phyloP scores from a whole-genome alignment of 768 basidiomycete genomes.

The Mrakia gelida region DNA sequence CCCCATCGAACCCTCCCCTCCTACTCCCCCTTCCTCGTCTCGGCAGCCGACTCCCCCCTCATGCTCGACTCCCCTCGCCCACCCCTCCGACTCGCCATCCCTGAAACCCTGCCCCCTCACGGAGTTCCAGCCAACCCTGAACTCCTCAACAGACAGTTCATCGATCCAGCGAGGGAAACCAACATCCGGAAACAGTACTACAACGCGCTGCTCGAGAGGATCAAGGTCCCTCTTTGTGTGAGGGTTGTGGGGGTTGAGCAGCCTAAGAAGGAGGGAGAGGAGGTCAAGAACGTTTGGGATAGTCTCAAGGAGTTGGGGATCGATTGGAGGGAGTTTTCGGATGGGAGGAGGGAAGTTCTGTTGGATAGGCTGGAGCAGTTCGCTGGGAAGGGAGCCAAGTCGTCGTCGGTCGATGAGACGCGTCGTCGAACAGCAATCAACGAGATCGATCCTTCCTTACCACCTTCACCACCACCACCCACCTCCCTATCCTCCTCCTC shows the following conservation, averaged over 20 bases:
- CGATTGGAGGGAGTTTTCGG: not conserved
- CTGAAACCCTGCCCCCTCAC: slow-evolving; percentile 4
- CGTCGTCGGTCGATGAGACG: not conserved
- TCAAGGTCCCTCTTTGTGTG: not conserved
- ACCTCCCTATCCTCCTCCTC: not conserved
- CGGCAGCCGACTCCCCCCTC: not conserved
- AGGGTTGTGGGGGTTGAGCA: slow-evolving; percentile 9
- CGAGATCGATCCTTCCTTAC: not conserved
- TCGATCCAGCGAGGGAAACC: slow-evolving; percentile 10
- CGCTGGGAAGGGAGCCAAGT: slow-evolving; percentile 6
- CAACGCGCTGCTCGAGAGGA: not conserved
- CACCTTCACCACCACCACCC: not conserved
- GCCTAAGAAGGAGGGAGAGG: not conserved
- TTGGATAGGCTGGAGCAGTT: slow-evolving; percentile 7
- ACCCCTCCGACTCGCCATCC: slow-evolving; percentile 12
- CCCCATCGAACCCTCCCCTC: not conserved
- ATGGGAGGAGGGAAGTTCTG: slow-evolving; percentile 13
- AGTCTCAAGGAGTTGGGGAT: slow-evolving; percentile 2
- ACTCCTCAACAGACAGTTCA: slow-evolving; percentile 2
- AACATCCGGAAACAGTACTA: slow-evolving; percentile 15
- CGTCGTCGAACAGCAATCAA: slow-evolving; percentile 1
- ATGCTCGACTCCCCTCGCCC: not conserved
- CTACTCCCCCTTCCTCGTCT: slow-evolving; percentile 18
- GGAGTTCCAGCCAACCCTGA: slow-evolving; percentile 10
- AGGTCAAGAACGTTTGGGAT: not conserved